Evolutionary conservation across 495 filamentous ascomycete genomes (phyloP), one percentile per base, ranked within the genome.

Genomic region (Pyrenopolyporus hunteri): DNA sequence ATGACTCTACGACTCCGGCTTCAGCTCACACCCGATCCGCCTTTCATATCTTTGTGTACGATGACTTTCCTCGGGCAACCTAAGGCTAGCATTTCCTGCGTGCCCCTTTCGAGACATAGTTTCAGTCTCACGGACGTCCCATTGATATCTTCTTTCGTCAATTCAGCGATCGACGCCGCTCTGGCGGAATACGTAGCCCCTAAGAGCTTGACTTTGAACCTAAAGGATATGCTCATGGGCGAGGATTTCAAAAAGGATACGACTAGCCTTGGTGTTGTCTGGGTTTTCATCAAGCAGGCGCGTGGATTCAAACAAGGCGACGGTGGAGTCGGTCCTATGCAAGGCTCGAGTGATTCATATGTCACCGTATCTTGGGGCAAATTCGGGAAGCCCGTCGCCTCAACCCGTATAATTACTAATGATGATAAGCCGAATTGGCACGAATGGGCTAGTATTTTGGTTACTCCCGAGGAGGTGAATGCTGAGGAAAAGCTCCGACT

Each of bases 181-280:
- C 76, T 88, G 39, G 82, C 84, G 1, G 83, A 88, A 58, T 91
- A 89, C 57, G 88, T 90, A 4, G 88, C 88, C 1, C 88, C 88
- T 1, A 89, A 89, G 70, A 87, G 84, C 29, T 75, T 89, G 40
- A 89, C 87, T 0, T 72, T 91, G 3, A 84, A 90, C 66, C 71
- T 91, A 14, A 87, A 89, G 66, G 85, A 87, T 53, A 89, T 91
- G 83, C 73, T 91, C 1, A 77, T 88, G 1, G 88, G 88, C 17
- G 87, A 89, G 43, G 88, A 90, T 59, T 89, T 87, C 71, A 91
- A 90, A 70, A 89, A 88, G 68, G 86, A 90, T 58, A 87, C 87
- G 2, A 66, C 73, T 28, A 76, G 83, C 9, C 77, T 85, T 14
- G 88, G 88, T n/a, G 82, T 89, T 1, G 48, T 91, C 1, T 74